Base-by-base conservation (phyloP, 768 basidiomycete genomes). In the Macrocybe gigantea region DNA sequence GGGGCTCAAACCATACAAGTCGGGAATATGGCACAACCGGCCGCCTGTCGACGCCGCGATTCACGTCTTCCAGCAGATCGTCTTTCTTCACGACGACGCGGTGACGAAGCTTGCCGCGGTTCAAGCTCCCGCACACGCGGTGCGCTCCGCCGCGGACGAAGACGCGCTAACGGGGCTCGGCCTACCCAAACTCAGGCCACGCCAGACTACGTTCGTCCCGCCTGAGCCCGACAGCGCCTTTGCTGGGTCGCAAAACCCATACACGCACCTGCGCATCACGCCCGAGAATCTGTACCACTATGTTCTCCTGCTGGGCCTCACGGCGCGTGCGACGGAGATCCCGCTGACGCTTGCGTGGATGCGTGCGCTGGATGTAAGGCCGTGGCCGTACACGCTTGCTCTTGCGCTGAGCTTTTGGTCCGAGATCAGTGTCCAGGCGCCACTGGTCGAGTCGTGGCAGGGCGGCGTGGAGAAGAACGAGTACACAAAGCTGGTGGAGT, bases 331-430 rank as follows among this genome's bases (percentile, higher is more conserved):
- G 7, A 57, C 64, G 0, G 85, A 90, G 61, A 82, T 93, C 30
- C 83, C 88, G 0, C 70, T 77, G 9, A 70, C 71, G 9, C 61
- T 93, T 1, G 79, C 77, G 13, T 91, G 91, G 88, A 90, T 89
- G 88, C 73, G 75, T 6, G 70, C 68, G 11, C 54, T 89, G 35
- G 62, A 62, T 0, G 64, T 91, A 8, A 35, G 44, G 38, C 88
- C 88, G 1, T 67, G 69, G n/a, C 61, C 57, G 29, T 63, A 69
- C 36, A 83, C 84, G 11, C 62, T 93, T 9, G 75, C 80, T 1
- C 58, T 80, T 0, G 79, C 80, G 14, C 58, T 93, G 43, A 78
- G 81, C 39, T 77, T 85, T 50, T 90, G 88, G 80, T 74, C 73
- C 5, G 88, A 92, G 58, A 79, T 85, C 31, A 78, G 79, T 52